Conservation (phyloP, 257 asterid species). For the Mentha longifolia region DNA sequence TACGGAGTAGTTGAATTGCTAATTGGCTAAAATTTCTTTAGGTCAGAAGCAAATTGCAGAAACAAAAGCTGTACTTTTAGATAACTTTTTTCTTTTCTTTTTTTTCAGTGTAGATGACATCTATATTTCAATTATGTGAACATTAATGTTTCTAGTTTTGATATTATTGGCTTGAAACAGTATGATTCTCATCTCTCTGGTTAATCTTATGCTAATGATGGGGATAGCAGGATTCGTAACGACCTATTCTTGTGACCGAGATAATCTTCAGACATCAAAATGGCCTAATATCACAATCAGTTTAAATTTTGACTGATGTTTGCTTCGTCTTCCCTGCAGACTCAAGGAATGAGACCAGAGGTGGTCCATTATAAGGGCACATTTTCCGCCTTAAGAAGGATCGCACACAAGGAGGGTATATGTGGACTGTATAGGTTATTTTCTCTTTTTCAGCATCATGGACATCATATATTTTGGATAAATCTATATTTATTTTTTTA, state of each 20-base stretch:
- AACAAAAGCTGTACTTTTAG: background rate
- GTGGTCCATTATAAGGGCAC: slow-evolving; percentile 79
- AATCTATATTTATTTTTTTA: background rate
- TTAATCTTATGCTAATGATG: slow-evolving; percentile 15
- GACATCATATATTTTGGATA: slow-evolving; percentile 23
- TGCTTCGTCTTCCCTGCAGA: slow-evolving; percentile 46
- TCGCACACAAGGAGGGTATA: slow-evolving; percentile 82
- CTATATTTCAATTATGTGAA: background rate
- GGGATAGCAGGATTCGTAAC: slow-evolving; percentile 9
- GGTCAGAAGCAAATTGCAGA: background rate
- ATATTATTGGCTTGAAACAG: background rate
- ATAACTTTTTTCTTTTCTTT: too few species aligned
- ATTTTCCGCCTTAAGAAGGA: slow-evolving; percentile 77
- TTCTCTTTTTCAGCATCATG: slow-evolving; percentile 20
- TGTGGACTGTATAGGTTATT: slow-evolving; percentile 91
- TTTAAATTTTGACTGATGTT: slow-evolving; percentile 20
- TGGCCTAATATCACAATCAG: slow-evolving; percentile 4
- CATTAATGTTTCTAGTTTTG: background rate
- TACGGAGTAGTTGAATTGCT: background rate
- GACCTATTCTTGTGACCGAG: background rate
- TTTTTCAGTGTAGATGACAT: background rate
- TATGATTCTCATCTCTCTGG: slow-evolving; percentile 12
- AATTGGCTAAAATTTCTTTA: background rate
- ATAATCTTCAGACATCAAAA: slow-evolving; percentile 19
- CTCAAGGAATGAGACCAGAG: slow-evolving; percentile 71